Conservation (phyloP, 2,329 filamentous ascomycete genomes). For the Stylonectria norvegica region DNA sequence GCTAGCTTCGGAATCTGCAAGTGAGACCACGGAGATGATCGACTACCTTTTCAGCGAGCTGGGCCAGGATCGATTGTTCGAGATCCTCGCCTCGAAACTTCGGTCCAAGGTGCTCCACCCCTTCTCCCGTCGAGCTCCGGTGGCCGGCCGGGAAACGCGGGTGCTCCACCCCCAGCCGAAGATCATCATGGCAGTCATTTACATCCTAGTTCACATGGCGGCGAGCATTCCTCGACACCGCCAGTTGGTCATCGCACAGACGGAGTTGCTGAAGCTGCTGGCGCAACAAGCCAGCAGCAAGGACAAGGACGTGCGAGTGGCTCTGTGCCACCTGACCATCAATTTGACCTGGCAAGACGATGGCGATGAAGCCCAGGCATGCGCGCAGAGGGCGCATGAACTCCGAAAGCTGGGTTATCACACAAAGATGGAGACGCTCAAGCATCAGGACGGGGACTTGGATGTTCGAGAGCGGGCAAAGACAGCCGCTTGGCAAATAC, state of each 20-base stretch:
- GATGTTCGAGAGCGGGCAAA: conserved; percentile 84
- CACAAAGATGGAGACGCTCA: conserved; percentile 59
- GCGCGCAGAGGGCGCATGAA: conserved; percentile 63
- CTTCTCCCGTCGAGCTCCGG: conserved; percentile 42
- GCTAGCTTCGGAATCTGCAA: conserved; percentile 46
- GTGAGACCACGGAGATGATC: conserved; percentile 68
- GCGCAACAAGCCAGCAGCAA: conserved; percentile 70
- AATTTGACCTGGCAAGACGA: conserved; percentile 86
- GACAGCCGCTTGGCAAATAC: conserved; percentile 71
- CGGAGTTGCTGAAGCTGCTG: conserved; percentile 68
- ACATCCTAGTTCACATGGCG: conserved; percentile 82
- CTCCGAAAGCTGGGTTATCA: conserved; percentile 71
- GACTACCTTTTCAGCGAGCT: conserved; percentile 76
- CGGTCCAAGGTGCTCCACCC: conserved; percentile 56
- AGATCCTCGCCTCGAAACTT: conserved; percentile 76
- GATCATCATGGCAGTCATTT: conserved; percentile 74
- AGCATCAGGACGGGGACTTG: conserved; percentile 66
- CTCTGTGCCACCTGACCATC: conserved; percentile 77
- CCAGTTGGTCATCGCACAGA: conserved; percentile 73
- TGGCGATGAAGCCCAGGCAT: conserved; percentile 60
- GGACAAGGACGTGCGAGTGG: conserved; percentile 69
- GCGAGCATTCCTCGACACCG: conserved; percentile 77
- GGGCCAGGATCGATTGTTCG: conserved; percentile 74
- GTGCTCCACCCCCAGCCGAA: conserved; percentile 59
- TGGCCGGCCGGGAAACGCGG: conserved; percentile 39